Base-by-base conservation (phyloP, 148 eudicot genomes). In the Cornus suecica region DNA sequence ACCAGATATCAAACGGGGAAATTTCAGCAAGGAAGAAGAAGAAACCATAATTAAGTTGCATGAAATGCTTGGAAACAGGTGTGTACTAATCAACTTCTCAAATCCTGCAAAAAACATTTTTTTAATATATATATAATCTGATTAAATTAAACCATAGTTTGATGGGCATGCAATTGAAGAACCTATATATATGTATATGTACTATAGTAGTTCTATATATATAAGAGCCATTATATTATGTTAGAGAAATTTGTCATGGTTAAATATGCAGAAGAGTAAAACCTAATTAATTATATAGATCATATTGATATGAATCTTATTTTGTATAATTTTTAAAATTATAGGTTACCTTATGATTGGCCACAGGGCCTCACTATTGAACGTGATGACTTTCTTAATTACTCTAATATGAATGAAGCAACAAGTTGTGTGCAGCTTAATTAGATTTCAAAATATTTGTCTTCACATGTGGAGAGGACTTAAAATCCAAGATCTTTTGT, bases 1-100 rank as follows among this genome's bases (percentile, higher is more conserved):
- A 70, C 97, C 97, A 0, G 97, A 90, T 74, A 88, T 92, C 20
- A 92, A 90, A 79, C 86, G 97, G 70, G 97, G 97, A 10, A 85
- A 86, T 69, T 90, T 92, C 83, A 82, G 83, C 41, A 79, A 71
- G 58, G 92, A 90, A 75, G 97, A 92, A 79, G 97, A 92, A 63
- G 92, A 92, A 6, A 69, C 87, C 14, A 88, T 92, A 68, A 82
- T 90, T 73, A 72, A 88, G 66, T 80, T 92, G 29, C 97, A 92
- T 76, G 74, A 86, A 84, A 78, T 77, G 87, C 85, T 92, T 72
- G 97, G 97, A 45, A 92, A 92, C 68, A 90, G 93, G 97, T 90
- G 14, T 10, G 82, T 63, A 8, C 14, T 5, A 20, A 9, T 58
- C 20, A 8, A 58, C 62, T 58, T 58, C 25, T 58, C 62, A 58